Evolutionary conservation across 345 rosid genomes (phyloP).

Genomic region (Citrus reticulata): DNA sequence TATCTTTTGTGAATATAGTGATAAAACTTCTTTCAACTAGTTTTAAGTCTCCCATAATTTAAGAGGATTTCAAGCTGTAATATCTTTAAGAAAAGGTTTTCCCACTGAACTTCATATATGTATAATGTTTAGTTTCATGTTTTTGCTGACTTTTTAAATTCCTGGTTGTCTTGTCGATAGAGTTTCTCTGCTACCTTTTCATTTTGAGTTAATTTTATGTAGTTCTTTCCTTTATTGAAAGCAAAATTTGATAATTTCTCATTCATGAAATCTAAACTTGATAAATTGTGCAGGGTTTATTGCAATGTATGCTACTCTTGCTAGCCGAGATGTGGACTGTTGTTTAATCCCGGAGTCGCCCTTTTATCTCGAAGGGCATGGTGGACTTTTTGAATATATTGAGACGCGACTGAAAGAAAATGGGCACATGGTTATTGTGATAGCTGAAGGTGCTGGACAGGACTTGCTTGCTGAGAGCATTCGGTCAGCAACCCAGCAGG

Average conservation of each 20-base stretch:
- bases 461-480: constrained; percentile 42
- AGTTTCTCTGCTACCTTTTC: neutral
- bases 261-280: neutral
- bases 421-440: constrained; percentile 59
- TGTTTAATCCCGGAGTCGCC: constrained; percentile 68
- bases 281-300: constrained; percentile 47
- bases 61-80: neutral
- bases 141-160: neutral
- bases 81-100: neutral
- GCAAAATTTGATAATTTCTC: neutral
- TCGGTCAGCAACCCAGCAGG: constrained; percentile 20
- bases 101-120: too few relatives aligned
- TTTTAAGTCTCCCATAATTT: neutral
- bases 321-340: constrained; percentile 65
- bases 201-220: neutral
- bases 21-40: neutral
- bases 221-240: neutral
- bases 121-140: neutral
- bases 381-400: constrained; percentile 53
- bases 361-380: constrained; percentile 56
- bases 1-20: neutral
- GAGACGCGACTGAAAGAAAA: constrained; percentile 46
- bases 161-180: neutral
- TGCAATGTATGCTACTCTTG: constrained; percentile 63
- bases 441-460: constrained; percentile 73